Conservation (phyloP, 345 rosid genomes). For the Euphorbia tirucalli region DNA sequence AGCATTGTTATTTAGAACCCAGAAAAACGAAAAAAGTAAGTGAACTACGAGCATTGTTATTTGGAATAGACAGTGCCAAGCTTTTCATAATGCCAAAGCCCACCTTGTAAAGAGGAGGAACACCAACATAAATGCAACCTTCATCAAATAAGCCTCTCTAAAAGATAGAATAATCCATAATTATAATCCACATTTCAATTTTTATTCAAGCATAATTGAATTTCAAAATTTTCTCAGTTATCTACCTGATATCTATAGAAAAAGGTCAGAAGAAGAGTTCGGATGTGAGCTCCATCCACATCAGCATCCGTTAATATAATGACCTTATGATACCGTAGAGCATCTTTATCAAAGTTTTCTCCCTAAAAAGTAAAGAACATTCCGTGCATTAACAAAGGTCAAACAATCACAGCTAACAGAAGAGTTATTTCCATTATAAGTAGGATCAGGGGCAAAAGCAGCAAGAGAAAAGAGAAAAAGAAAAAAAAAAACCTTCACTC, state of each 20-base stretch:
- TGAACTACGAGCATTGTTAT: background rate
- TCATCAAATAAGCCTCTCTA: slow-evolving; percentile 88
- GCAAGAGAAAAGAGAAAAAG: slow-evolving; percentile 3
- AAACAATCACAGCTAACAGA: background rate
- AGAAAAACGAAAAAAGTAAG: no score
- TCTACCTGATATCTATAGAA: slow-evolving; percentile 97
- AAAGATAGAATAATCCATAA: slow-evolving; percentile 27
- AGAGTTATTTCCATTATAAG: background rate
- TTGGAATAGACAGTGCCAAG: background rate
- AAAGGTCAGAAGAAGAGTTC: slow-evolving; percentile 88
- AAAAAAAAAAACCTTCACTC: slow-evolving; percentile 72
- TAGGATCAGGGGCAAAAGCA: background rate
- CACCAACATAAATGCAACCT: slow-evolving; percentile 94
- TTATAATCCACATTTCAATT: slow-evolving; percentile 38
- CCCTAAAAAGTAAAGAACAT: slow-evolving; percentile 49
- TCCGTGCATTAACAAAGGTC: slow-evolving; percentile 10
- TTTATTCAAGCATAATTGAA: background rate
- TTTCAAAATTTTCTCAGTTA: slow-evolving; percentile 3
- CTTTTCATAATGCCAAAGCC: slow-evolving; percentile 4
- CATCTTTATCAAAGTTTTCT: slow-evolving; percentile 83
- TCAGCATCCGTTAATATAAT: slow-evolving; percentile 99
- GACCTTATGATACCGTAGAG: slow-evolving; percentile 87
- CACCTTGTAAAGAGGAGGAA: slow-evolving; percentile 97
- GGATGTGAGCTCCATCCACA: slow-evolving; percentile 99
- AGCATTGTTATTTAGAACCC: no score